Evolutionary conservation across 2,329 filamentous ascomycete genomes (phyloP).

Genomic region (Claviceps quebecensis): DNA sequence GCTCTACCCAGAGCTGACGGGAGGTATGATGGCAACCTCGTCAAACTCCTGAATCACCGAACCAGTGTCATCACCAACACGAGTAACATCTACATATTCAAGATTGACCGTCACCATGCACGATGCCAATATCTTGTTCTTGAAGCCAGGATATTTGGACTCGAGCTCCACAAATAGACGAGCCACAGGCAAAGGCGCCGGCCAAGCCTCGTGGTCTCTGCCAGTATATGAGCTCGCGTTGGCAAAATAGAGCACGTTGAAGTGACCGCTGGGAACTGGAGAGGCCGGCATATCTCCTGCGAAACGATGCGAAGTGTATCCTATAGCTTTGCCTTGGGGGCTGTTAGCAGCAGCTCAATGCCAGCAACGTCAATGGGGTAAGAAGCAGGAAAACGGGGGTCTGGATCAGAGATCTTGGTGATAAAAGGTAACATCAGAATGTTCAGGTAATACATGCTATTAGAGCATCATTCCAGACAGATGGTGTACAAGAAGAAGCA

Average conservation of each 20-base stretch:
- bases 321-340: not conserved
- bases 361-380: conserved; percentile 1
- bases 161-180: conserved; percentile 57
- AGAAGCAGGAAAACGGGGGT: conserved; percentile 6
- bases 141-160: conserved; percentile 54
- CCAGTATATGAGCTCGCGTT: conserved; percentile 56
- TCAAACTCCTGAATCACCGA: conserved; percentile 55
- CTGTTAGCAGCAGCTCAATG: not conserved
- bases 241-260: conserved; percentile 73
- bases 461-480: conserved; percentile 34
- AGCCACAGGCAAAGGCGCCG: conserved; percentile 49
- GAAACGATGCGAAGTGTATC: not conserved
- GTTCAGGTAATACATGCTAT: conserved; percentile 47
- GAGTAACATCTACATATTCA: conserved; percentile 60
- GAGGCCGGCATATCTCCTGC: conserved; percentile 21
- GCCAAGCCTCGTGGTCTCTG: conserved; percentile 50
- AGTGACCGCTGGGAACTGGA: conserved; percentile 47
- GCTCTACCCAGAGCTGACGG: conserved; percentile 66
- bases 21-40: conserved; percentile 77
- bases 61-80: conserved; percentile 24
- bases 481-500: conserved; percentile 1
- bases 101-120: conserved; percentile 70
- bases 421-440: conserved; percentile 41
- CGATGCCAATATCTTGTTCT: conserved; percentile 51
- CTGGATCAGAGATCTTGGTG: conserved; percentile 59